Base-by-base conservation (phyloP, 2,329 filamentous ascomycete species). In the Aaosphaeria arxii region DNA sequence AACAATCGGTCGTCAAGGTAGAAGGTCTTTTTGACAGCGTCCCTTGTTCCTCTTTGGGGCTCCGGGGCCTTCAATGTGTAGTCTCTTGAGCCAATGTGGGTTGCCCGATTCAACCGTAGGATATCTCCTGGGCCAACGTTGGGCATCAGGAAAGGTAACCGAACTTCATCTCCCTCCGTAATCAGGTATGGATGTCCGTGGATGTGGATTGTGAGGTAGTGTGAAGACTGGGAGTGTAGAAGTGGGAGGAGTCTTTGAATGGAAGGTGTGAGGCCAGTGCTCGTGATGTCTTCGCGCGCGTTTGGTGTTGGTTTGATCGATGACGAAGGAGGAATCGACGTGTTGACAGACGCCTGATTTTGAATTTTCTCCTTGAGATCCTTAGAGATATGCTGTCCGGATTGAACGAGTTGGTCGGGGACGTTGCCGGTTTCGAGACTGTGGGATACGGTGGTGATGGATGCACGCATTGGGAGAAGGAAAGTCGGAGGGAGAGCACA, bases 1-100 rank as follows among this genome's bases (percentile, higher is more conserved):
- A 91, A 97, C 49, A 96, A 71, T 46, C 84, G 74, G 71, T 92
- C 87, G 68, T 96, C 91, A 53, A 97, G 74, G 66, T 88, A 92
- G 33, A 72, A 71, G 35, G 72, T 67, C 42, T 74, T 70, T 54
- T 69, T 63, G 9, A 51, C 51, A 35, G 57, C 57, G 44, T 70
- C 68, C 11, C 57, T 51, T 29, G 55, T 65, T 9, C 62, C 66
- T 51, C 59, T 68, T 46, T 59, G 43, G 5, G 59, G 30, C 47
- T 64, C 67, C 0, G 67, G 58, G 1, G 76, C 74, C 70, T 91
- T 89, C 54, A 97, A 77, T 5, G 92, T 96, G 73, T 89, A 95
- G 70, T 97, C 92, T 54, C 94, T 81, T 57, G 86, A 92, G 30
- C 94, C 94, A 40, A 99, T 74, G 46, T 86, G 77, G 38, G 84